phyloP scores from a whole-genome alignment of 1,284 basidiomycete species.

The Mycosarcoma maydis region DNA sequence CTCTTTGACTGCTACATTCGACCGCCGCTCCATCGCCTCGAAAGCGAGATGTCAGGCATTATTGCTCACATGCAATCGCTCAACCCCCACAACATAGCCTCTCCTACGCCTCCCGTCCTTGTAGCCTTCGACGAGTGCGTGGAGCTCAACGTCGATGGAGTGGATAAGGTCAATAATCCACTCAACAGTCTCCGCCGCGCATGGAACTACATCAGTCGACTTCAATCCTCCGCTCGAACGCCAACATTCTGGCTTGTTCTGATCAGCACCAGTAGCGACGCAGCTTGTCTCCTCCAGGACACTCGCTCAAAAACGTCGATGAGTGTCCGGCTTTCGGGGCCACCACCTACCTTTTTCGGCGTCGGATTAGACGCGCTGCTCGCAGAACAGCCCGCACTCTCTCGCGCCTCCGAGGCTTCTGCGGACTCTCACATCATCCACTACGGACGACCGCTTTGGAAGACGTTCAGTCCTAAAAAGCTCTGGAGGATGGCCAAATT shows the following conservation, averaged over 20 bases:
- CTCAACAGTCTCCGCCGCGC: conserved; percentile 18
- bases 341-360: conserved; percentile 9
- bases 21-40: too few species aligned
- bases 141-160: conserved; percentile 2
- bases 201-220: conserved; percentile 2
- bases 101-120: not conserved
- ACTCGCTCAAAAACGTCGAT: not conserved
- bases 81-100: too few species aligned
- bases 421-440: not conserved
- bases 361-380: conserved; percentile 11
- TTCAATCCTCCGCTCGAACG: too few species aligned
- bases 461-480: not conserved
- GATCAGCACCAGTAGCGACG: conserved; percentile 17
- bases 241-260: conserved; percentile 24
- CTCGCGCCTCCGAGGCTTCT: conserved; percentile 1
- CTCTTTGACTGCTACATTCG: too few species aligned
- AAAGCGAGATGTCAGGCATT: too few species aligned
- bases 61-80: too few species aligned
- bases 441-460: conserved; percentile 32
- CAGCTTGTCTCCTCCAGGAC: conserved; percentile 2
- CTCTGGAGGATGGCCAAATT: conserved; percentile 2
- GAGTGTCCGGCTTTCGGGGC: not conserved
- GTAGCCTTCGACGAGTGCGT: conserved; percentile 31
- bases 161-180: not conserved
- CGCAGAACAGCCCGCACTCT: not conserved